phyloP scores from a whole-genome alignment of 1,284 basidiomycete species.

The Melampsora americana region DNA sequence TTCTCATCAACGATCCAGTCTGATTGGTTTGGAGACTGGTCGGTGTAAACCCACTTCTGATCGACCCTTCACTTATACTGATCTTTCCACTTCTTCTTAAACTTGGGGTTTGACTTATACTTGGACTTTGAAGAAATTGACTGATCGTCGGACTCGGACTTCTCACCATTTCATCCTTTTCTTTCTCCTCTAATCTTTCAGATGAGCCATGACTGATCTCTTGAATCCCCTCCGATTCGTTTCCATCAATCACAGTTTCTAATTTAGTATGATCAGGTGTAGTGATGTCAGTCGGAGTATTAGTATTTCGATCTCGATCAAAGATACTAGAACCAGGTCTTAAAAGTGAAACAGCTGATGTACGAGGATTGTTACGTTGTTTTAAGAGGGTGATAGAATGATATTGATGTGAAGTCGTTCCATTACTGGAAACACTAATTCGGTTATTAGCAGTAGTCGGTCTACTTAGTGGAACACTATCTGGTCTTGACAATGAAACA shows the following conservation, averaged over 20 bases:
- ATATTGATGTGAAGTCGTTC: neutral
- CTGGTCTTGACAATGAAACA: neutral
- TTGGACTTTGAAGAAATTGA: neutral
- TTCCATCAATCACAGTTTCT: constrained; percentile 7
- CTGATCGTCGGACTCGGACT: neutral
- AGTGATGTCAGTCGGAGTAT: neutral
- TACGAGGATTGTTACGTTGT: neutral
- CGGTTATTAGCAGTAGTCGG: neutral
- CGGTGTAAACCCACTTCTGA: too few species aligned
- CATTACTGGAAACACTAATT: neutral
- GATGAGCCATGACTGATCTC: constrained; percentile 49
- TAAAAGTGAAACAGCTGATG: constrained; percentile 32
- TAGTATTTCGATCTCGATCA: constrained; percentile 1
- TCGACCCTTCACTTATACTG: neutral
- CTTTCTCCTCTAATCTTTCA: too few species aligned
- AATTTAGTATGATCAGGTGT: neutral
- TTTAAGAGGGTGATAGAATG: neutral
- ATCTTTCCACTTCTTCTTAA: neutral
- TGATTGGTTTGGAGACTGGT: too few species aligned
- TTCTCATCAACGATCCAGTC: too few species aligned
- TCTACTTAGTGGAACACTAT: neutral
- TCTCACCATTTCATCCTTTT: neutral
- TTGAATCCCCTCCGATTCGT: constrained; percentile 48
- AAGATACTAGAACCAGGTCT: constrained; percentile 41
- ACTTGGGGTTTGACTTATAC: neutral